phyloP scores from a whole-genome alignment of 306 rosid species.

The Vigna mungo region DNA sequence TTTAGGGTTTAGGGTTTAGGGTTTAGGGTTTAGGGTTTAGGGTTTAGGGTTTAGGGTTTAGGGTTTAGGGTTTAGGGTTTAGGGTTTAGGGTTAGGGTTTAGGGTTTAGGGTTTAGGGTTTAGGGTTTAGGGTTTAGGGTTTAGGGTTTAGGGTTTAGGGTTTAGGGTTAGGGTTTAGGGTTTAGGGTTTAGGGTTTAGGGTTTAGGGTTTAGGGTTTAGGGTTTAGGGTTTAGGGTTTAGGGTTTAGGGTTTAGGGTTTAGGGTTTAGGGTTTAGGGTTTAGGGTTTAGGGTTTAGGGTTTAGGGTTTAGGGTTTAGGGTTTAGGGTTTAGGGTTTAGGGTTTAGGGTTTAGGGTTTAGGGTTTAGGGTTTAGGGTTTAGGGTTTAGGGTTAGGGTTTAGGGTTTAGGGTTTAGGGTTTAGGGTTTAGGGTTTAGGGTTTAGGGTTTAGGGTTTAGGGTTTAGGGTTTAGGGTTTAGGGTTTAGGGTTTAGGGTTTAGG shows the following conservation, averaged over 20 bases:
- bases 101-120: too few relatives aligned
- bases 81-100: too few relatives aligned
- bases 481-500: not conserved
- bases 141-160: too few relatives aligned
- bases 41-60: too few relatives aligned
- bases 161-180: too few relatives aligned
- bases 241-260: constrained; percentile 2
- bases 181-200: too few relatives aligned
- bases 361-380: constrained; percentile 40
- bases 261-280: constrained; percentile 32
- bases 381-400: constrained; percentile 22
- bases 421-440: constrained; percentile 33
- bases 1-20: too few relatives aligned
- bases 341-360: constrained; percentile 45
- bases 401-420: not conserved
- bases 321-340: constrained; percentile 43
- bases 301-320: constrained; percentile 42
- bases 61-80: too few relatives aligned
- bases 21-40: too few relatives aligned
- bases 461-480: constrained; percentile 43
- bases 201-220: too few relatives aligned
- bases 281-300: constrained; percentile 36
- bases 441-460: constrained; percentile 35
- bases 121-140: too few relatives aligned
- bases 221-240: constrained; percentile 29